Evolutionary conservation across 805 yeast genomes (phyloP).

Genomic region (Sporopachydermia lactativora): DNA sequence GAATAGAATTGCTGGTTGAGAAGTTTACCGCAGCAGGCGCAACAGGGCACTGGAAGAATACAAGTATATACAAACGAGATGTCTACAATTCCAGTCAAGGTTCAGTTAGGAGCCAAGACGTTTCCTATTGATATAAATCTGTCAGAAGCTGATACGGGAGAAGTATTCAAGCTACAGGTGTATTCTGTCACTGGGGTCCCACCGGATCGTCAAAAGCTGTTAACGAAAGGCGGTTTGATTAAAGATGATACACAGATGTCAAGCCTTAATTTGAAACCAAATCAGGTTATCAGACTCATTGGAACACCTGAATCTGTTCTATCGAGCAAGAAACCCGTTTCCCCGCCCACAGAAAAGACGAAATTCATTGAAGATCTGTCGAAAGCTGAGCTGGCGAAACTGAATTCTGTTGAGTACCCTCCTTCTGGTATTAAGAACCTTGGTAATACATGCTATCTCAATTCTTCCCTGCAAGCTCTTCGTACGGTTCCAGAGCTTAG

Average conservation of each 20-base stretch:
- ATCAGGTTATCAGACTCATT: slow-evolving; percentile 68
- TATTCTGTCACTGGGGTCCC: slow-evolving; percentile 69
- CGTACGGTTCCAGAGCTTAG: slow-evolving; percentile 34
- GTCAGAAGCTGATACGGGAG: slow-evolving; percentile 32
- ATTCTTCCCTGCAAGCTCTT: slow-evolving; percentile 51
- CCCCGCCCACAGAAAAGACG: slow-evolving; percentile 37
- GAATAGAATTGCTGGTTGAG: too few relatives aligned
- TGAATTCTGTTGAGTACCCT: slow-evolving; percentile 4
- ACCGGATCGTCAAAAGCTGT: slow-evolving; percentile 77
- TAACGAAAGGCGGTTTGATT: slow-evolving; percentile 82
- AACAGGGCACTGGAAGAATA: too few relatives aligned
- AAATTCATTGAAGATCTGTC: slow-evolving; percentile 61
- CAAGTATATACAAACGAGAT: too few relatives aligned
- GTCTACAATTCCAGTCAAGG: neutral
- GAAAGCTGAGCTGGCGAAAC: slow-evolving; percentile 24
- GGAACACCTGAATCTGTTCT: slow-evolving; percentile 75
- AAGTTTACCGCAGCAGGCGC: too few relatives aligned
- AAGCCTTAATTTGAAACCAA: slow-evolving; percentile 41
- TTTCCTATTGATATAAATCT: slow-evolving; percentile 31
- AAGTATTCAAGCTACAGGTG: slow-evolving; percentile 52
- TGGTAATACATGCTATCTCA: slow-evolving; percentile 71
- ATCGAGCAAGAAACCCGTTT: slow-evolving; percentile 23
- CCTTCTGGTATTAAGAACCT: slow-evolving; percentile 59
- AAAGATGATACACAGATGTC: slow-evolving; percentile 49
- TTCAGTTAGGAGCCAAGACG: neutral